Conservation (phyloP, 2,329 filamentous ascomycete genomes). For the Rhinocladiella mackenziei region DNA sequence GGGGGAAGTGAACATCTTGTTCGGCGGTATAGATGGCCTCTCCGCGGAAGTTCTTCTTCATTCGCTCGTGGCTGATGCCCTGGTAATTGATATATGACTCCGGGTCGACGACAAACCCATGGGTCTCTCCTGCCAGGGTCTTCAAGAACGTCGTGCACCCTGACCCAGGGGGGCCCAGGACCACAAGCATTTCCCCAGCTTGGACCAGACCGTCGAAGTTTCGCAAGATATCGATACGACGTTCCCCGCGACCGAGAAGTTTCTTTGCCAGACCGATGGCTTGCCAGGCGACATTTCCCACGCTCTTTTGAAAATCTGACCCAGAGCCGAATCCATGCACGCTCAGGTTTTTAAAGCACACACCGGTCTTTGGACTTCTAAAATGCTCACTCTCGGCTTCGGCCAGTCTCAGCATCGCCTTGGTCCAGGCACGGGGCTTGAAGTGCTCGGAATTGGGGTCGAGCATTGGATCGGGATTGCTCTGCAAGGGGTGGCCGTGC, state of each 20-base stretch:
- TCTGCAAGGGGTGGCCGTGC: conserved; percentile 25
- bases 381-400: conserved; percentile 37
- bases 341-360: conserved; percentile 39
- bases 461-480: conserved; percentile 34
- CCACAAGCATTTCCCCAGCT: conserved; percentile 55
- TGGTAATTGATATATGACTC: conserved; percentile 75
- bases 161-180: conserved; percentile 50
- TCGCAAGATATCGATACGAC: conserved; percentile 58
- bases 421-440: conserved; percentile 46
- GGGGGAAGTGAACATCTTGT: conserved; percentile 76
- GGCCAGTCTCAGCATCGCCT: conserved; percentile 44
- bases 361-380: conserved; percentile 38
- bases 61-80: conserved; percentile 64
- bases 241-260: conserved; percentile 33
- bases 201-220: conserved; percentile 61
- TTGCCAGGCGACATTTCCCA: conserved; percentile 43
- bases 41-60: conserved; percentile 74
- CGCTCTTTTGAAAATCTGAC: conserved; percentile 39
- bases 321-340: conserved; percentile 40
- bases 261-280: conserved; percentile 32
- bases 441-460: conserved; percentile 47
- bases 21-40: conserved; percentile 86
- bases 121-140: conserved; percentile 73
- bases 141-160: conserved; percentile 76
- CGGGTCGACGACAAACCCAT: conserved; percentile 68